phyloP scores from a whole-genome alignment of 2,329 filamentous ascomycete genomes.

The Beauveria rudraprayagi region DNA sequence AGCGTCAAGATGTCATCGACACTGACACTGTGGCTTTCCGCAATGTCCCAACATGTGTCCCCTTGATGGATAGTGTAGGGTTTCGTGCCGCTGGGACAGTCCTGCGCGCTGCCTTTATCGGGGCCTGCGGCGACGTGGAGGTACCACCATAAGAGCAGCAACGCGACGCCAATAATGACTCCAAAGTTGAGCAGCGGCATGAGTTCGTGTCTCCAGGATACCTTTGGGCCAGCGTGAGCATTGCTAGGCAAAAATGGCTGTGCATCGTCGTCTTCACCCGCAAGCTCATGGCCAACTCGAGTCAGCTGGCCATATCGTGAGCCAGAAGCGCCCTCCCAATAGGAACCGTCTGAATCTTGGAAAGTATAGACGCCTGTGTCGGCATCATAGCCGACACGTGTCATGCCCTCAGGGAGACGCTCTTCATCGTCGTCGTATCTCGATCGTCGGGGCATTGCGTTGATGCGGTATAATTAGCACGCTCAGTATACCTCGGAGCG shows the following conservation, averaged over 20 bases:
- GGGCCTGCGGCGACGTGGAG: constrained; percentile 26
- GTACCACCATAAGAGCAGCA: constrained; percentile 44
- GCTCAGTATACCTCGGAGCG: no score
- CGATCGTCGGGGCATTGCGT: constrained; percentile 33
- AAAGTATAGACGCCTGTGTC: constrained; percentile 47
- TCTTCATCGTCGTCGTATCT: constrained; percentile 39
- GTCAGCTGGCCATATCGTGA: constrained; percentile 40
- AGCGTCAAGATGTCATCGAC: constrained; percentile 37
- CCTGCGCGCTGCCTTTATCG: constrained; percentile 14
- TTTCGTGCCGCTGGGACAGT: constrained; percentile 23
- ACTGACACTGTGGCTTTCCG: constrained; percentile 30
- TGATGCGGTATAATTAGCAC: not conserved
- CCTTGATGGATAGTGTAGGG: constrained; percentile 35
- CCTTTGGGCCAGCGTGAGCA: constrained; percentile 16
- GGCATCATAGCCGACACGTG: constrained; percentile 47
- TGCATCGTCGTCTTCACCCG: constrained; percentile 17
- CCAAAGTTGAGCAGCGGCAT: constrained; percentile 52
- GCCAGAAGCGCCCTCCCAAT: constrained; percentile 44
- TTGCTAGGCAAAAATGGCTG: constrained; percentile 24
- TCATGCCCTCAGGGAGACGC: constrained; percentile 47
- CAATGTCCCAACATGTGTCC: constrained; percentile 48
- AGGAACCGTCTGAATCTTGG: constrained; percentile 37
- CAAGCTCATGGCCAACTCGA: constrained; percentile 26
- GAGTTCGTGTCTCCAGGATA: constrained; percentile 44
- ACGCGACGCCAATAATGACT: constrained; percentile 41